Evolutionary conservation across 148 eudicot genomes (phyloP).

Genomic region (Rhododendron ferrugineum): DNA sequence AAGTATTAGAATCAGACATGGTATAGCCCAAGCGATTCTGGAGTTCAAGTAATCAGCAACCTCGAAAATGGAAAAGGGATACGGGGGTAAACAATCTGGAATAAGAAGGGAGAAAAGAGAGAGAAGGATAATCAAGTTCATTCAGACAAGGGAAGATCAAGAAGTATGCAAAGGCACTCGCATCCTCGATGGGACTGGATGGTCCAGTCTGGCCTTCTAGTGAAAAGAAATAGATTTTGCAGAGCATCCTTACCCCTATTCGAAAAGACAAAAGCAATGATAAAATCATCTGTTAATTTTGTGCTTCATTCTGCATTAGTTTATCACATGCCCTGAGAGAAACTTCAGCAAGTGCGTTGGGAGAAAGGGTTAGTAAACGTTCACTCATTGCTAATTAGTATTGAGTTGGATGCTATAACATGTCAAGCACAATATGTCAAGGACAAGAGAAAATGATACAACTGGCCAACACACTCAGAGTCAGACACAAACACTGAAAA

Average conservation of each 20-base stretch:
- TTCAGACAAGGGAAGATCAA: background rate
- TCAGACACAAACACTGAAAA: no score
- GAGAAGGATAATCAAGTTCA: background rate
- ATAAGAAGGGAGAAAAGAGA: background rate
- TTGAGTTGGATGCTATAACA: no score
- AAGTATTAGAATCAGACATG: background rate
- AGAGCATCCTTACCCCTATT: background rate
- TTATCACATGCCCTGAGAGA: background rate
- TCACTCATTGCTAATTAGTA: no score
- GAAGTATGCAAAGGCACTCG: background rate
- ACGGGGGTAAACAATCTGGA: background rate
- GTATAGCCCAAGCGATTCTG: background rate
- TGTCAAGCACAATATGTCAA: no score
- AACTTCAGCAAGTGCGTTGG: background rate
- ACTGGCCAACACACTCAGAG: no score
- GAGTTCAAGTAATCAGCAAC: background rate
- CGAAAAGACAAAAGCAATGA: background rate
- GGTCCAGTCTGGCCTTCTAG: background rate
- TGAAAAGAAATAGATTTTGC: background rate
- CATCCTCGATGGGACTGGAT: background rate
- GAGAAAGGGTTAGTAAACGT: no score
- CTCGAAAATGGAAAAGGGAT: background rate
- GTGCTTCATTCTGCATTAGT: background rate
- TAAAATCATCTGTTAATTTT: background rate
- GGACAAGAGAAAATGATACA: no score